These are phyloP conservation scores for Colletotrichum godetiae DNA, from an alignment of 2,329 filamentous ascomycete species.

Conservation along the genomic window DNA sequence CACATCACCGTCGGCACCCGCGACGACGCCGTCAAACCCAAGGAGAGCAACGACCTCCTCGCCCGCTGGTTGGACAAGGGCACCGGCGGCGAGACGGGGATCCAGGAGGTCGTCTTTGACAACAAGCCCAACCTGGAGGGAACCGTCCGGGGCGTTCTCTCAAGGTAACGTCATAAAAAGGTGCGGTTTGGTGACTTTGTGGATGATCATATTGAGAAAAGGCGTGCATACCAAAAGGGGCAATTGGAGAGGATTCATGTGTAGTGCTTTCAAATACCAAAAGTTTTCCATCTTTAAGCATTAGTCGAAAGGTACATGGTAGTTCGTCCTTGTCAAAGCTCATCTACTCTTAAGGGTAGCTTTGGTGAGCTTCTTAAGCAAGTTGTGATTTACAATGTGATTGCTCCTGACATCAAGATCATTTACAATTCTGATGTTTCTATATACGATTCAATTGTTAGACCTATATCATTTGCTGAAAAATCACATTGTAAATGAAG, in stretches of 20 bases:
- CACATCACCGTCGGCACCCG: constrained; percentile 93
- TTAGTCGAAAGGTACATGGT: neutral
- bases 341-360: no score
- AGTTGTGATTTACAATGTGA: neutral
- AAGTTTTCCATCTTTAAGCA: neutral
- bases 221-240: neutral
- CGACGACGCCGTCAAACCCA: constrained; percentile 81
- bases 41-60: constrained; percentile 91
- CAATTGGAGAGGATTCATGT: neutral
- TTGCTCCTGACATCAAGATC: no score
- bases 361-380: neutral
- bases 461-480: no score
- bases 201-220: no score
- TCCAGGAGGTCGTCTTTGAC: constrained; percentile 62
- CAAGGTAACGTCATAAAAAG: constrained; percentile 48
- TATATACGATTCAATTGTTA: no score
- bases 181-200: no score
- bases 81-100: constrained; percentile 53
- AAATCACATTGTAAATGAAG: no score
- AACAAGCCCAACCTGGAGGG: constrained; percentile 61
- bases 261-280: neutral
- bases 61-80: constrained; percentile 76
- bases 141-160: constrained; percentile 59
- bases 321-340: neutral
- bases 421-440: no score